Percentiles rank a stretch among this genome's conserved stretches.
Evolutionary conservation across 2,329 filamentous ascomycete genomes (phyloP).

Genomic region (Talaromyces marneffei): DNA sequence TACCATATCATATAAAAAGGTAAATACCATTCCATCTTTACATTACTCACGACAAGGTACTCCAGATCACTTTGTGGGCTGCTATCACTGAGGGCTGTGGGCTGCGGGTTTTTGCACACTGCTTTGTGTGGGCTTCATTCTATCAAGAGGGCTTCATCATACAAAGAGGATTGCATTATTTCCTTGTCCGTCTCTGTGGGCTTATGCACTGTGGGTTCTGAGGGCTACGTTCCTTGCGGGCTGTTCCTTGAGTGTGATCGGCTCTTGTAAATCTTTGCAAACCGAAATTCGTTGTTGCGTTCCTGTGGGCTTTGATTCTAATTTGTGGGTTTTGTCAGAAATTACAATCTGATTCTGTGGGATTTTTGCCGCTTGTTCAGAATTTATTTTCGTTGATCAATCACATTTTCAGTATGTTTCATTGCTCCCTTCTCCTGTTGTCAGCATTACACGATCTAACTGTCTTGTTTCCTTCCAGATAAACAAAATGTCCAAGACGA

Average conservation of each 20-base stretch:
- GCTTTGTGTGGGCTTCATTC: slow-evolving; percentile 36
- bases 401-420: slow-evolving; percentile 1
- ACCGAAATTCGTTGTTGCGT: slow-evolving; percentile 29
- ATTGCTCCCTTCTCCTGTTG: background rate
- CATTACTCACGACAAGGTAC: slow-evolving; percentile 5
- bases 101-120: slow-evolving; percentile 35
- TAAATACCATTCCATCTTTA: slow-evolving; percentile 2
- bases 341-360: slow-evolving; percentile 15
- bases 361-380: slow-evolving; percentile 12
- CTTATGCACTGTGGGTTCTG: slow-evolving; percentile 37
- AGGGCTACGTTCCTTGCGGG: slow-evolving; percentile 34
- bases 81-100: slow-evolving; percentile 37
- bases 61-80: slow-evolving; percentile 16
- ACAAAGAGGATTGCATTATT: slow-evolving; percentile 35
- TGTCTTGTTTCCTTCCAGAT: background rate
- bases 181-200: slow-evolving; percentile 40
- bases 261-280: slow-evolving; percentile 16
- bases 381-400: background rate
- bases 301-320: slow-evolving; percentile 21
- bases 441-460: background rate
- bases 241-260: slow-evolving; percentile 19
- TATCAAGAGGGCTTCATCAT: slow-evolving; percentile 37
- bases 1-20: background rate
- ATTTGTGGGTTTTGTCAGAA: slow-evolving; percentile 17
- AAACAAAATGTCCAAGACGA: slow-evolving; percentile 43